Percentiles rank a stretch among this genome's conserved stretches.
These are phyloP conservation scores for Geotrichum europaeum DNA, from an alignment of 1,139 yeast genomes.

Conservation along the genomic window DNA sequence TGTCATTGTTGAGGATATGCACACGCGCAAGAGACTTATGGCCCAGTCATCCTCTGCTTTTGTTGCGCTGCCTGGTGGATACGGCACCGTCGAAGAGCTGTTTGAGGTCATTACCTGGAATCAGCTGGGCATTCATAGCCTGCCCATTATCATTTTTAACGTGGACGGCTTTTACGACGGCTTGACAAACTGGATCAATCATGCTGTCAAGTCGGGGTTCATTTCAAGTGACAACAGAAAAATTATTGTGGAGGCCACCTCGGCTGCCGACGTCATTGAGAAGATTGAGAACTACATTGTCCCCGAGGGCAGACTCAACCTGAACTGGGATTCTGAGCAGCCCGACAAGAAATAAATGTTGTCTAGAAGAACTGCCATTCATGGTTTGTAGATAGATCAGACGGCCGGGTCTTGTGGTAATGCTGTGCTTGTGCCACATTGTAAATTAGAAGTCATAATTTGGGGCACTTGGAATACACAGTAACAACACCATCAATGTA, in stretches of 20 bases:
- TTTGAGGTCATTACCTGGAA: slow-evolving; percentile 90
- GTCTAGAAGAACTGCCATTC: no score
- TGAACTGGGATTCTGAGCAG: slow-evolving; percentile 55
- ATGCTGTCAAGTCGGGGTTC: slow-evolving; percentile 51
- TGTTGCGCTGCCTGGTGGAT: slow-evolving; percentile 89
- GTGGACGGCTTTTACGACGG: slow-evolving; percentile 75
- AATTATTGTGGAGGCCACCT: slow-evolving; percentile 62
- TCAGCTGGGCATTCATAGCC: slow-evolving; percentile 77
- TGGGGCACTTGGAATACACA: no score
- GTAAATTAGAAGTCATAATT: no score
- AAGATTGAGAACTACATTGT: slow-evolving; percentile 54
- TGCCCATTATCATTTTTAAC: slow-evolving; percentile 74
- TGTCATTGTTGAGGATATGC: slow-evolving; percentile 83
- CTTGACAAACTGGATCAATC: slow-evolving; percentile 44
- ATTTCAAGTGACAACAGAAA: slow-evolving; percentile 61
- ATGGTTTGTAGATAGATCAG: no score
- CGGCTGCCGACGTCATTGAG: slow-evolving; percentile 46
- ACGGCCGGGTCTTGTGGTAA: no score
- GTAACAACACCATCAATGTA: no score
- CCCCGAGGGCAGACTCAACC: slow-evolving; percentile 71
- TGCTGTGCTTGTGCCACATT: no score
- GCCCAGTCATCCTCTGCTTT: slow-evolving; percentile 83
- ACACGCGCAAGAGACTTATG: slow-evolving; percentile 81
- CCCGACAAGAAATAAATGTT: slow-evolving; percentile 9
- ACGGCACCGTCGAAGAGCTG: slow-evolving; percentile 83